Evolutionary conservation across 208 protist genomes (phyloP), one percentile per base, ranked within the genome.

Genomic region (Perkinsela sp.): DNA sequence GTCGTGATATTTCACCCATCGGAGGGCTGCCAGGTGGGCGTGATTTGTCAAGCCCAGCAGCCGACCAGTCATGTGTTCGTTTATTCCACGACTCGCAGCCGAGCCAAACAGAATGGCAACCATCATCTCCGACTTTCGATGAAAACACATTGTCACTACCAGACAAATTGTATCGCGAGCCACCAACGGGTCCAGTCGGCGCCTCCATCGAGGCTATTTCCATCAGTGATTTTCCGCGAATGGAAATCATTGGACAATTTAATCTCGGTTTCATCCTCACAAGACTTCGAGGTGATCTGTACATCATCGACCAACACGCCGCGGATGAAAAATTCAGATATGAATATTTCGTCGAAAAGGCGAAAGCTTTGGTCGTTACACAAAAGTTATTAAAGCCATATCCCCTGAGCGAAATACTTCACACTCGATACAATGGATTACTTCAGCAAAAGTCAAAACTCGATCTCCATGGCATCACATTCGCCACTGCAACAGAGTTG

Each of bases 311-410:
- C 71, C 91, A 95, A 74, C 91, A 95, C 74, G 91, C 91, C 2
- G 86, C 89, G 0, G 91, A 95, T 70, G 91, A 95, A 68, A 95
- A 93, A 75, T 90, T 77, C 72, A 93, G 94, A 72, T 95, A 90
- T 73, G 87, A 94, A 75, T 76, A 75, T 22, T 78, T 94, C n/a
- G 71, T 86, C 71, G 69, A 67, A 2, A 32, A 69, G 1, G 89
- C 40, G 40, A 57, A 57, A 22, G 40, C 90, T 70, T 70, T 67
- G 30, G 78, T 89, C 1, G 71, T 68, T n/a, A 82, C 85, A 65
- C 89, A 94, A 74, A 82, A 81, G 29, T 77, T 94, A 2, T 75
- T 95, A 13, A 65, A 75, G 30, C 76, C 88, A 16, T 76, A 83
- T 48, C 66, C 74, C 16, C 77, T 94, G 2, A 29, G 77, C 32